phyloP scores from a whole-genome alignment of 2,329 filamentous ascomycete genomes.

The Cordyceps javanica region DNA sequence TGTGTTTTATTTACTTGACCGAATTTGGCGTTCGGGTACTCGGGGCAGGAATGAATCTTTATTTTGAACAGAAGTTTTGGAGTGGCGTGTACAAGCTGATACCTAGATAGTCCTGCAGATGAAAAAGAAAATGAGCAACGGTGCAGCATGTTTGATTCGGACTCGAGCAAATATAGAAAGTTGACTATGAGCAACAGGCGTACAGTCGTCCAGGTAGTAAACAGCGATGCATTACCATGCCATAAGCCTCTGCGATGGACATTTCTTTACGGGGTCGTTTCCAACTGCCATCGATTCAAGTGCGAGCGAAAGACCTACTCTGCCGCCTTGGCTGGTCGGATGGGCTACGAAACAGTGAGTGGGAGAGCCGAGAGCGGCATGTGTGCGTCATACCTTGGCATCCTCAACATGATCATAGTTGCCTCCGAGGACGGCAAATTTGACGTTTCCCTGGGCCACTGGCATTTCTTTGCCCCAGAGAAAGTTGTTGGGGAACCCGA shows the following conservation, averaged over 20 bases:
- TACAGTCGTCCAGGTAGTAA: background rate
- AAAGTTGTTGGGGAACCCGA: conserved; percentile 62
- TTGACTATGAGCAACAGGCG: background rate
- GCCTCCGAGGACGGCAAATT: conserved; percentile 40
- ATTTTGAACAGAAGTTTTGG: background rate
- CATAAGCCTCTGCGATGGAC: background rate
- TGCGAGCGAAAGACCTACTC: conserved; percentile 35
- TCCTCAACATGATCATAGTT: conserved; percentile 44
- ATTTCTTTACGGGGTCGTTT: background rate
- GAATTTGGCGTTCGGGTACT: conserved; percentile 12
- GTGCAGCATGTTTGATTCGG: background rate
- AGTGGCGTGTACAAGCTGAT: background rate
- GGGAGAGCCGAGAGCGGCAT: background rate
- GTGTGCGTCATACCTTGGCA: conserved; percentile 25
- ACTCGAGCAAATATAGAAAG: background rate
- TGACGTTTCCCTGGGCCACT: conserved; percentile 34
- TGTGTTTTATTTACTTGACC: background rate
- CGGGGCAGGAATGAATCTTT: conserved; percentile 7
- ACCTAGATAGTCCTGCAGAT: background rate
- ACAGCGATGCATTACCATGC: too few species aligned
- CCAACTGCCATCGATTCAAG: conserved; percentile 28
- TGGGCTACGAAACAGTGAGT: conserved; percentile 27
- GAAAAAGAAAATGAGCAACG: background rate
- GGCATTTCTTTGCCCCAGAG: conserved; percentile 38
- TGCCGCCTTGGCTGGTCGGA: conserved; percentile 32